These are phyloP conservation scores for Hamamelis virginiana DNA, from an alignment of 164 flowering plant species.

Conservation along the genomic window DNA sequence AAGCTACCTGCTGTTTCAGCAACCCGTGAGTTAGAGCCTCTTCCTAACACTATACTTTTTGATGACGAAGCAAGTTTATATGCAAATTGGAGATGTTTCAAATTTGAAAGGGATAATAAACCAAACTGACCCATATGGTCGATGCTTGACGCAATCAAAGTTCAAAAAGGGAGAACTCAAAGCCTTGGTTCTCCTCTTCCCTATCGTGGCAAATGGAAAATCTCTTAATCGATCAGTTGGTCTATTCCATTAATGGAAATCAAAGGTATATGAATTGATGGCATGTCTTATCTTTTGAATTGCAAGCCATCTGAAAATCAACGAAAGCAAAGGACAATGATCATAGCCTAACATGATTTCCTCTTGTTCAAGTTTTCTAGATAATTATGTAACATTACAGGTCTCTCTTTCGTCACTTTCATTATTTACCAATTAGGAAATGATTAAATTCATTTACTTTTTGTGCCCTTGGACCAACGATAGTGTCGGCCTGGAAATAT, in stretches of 20 bases:
- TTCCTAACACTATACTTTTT: constrained; percentile 45
- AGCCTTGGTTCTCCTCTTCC: neutral
- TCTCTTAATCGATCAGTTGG: neutral
- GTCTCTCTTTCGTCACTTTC: too few species aligned
- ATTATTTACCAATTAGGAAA: too few species aligned
- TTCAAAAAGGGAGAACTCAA: neutral
- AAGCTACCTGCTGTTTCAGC: constrained; percentile 38
- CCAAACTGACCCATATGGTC: constrained; percentile 8
- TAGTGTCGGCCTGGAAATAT: too few species aligned
- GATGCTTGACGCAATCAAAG: neutral
- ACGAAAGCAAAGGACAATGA: neutral
- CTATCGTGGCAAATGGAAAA: neutral
- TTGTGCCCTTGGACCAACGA: too few species aligned
- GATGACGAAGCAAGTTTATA: constrained; percentile 58
- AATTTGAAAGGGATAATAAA: constrained; percentile 45
- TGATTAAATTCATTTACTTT: too few species aligned
- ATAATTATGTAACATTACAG: too few species aligned
- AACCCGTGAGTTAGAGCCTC: constrained; percentile 34
- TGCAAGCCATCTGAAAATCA: neutral
- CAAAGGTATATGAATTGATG: neutral
- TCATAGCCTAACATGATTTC: too few species aligned
- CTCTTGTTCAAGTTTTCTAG: too few species aligned
- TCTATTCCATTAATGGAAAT: neutral
- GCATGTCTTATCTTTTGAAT: neutral
- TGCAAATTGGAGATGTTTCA: constrained; percentile 91